Base-by-base conservation (phyloP, 305 asterid genomes). In the Petunia hybrid region DNA sequence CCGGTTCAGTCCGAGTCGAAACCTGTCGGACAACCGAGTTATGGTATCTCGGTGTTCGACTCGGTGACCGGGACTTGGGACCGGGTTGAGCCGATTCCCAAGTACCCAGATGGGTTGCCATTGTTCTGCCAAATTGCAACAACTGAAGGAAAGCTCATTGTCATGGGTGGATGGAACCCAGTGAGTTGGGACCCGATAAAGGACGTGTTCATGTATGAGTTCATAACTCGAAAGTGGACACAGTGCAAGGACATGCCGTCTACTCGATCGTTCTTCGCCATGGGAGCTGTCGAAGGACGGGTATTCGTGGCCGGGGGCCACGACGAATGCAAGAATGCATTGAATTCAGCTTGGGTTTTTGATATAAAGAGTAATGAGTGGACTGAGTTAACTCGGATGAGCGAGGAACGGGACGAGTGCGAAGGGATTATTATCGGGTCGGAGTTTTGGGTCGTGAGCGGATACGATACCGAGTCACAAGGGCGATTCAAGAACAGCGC, bases 401-500 rank as follows among this genome's bases (percentile, higher is more conserved):
- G 88, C 0, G 97, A 92, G 88, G 97, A 88, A 84, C 87, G 99
- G 53, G 99, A 95, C 87, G 99, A 95, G 90, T 93, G 99, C 81
- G 97, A 92, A 86, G 99, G 98, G 1, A 57, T 88, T 0, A 75
- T 94, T 0, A 60, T 91, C 59, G 97, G 95, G 74, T 83, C 91
- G n/a, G 94, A 91, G 83, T 92, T 95, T 71, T 94, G 97, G 97
- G 98, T 94, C n/a, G 95, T 95, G 48, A 91, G 97, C 66, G 99
- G 99, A 6, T 95, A 94, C 79, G 97, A 88, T 5, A 94, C 99
- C 0, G 97, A 94, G 22, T 83, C 78, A 4, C 99, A 95, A 76
- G 99, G 99, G 1, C 88, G 40, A 55, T 95, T 95, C 85, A 91
- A 87, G 79, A 86, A 80, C 66, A 91, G 89, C 81, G 97, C 95